Conservation (phyloP, 306 rosid species). For the Castanopsis chinensis region DNA sequence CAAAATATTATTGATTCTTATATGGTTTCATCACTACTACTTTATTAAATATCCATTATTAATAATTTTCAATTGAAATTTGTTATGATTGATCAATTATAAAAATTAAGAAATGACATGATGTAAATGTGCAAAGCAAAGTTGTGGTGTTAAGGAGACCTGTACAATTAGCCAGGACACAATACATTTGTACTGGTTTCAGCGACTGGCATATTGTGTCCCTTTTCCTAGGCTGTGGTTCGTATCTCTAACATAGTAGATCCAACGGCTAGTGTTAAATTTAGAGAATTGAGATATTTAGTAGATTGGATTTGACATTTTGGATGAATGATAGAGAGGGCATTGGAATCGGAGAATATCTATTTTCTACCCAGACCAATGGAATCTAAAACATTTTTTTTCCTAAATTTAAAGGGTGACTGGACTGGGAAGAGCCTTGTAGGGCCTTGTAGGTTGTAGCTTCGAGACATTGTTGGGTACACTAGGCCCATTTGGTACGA, state of each 20-base stretch:
- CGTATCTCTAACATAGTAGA: background rate
- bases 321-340: background rate
- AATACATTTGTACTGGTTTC: constrained; percentile 13
- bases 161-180: constrained; percentile 19
- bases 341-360: background rate
- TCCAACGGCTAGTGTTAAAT: background rate
- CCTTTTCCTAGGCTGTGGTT: background rate
- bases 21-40: too few relatives aligned
- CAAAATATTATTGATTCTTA: too few relatives aligned
- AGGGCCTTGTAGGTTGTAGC: too few relatives aligned
- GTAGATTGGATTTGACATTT: background rate
- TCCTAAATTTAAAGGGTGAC: too few relatives aligned
- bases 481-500: too few relatives aligned
- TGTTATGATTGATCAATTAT: background rate
- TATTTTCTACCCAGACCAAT: background rate
- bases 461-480: too few relatives aligned
- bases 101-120: constrained; percentile 32
- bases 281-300: too few relatives aligned
- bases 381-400: background rate
- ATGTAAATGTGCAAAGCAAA: constrained; percentile 32
- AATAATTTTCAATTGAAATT: too few relatives aligned
- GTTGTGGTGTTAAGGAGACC: constrained; percentile 38
- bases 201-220: constrained; percentile 24
- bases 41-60: too few relatives aligned
- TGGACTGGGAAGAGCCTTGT: too few relatives aligned